Evolutionary conservation across 768 basidiomycete species (phyloP).

Genomic region (Suillus subaureus): DNA sequence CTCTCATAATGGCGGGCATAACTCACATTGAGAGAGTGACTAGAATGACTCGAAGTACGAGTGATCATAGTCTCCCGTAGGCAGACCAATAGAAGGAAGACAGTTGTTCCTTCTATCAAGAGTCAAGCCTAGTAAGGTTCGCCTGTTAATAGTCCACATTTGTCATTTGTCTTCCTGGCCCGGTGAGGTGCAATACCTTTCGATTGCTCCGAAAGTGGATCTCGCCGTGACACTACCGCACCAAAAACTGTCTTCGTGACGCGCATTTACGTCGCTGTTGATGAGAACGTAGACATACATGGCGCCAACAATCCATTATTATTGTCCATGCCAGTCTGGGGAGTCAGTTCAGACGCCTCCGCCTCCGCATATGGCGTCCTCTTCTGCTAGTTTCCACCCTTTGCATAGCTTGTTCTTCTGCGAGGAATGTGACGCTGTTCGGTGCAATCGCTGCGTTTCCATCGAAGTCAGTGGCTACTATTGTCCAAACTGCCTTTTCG

Average conservation of each 20-base stretch:
- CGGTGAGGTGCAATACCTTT: not conserved
- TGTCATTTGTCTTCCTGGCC: not conserved
- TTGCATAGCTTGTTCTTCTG: constrained; percentile 92
- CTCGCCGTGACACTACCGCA: not conserved
- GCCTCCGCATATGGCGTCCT: constrained; percentile 75
- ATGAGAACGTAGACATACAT: constrained; percentile 22
- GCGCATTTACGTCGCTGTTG: not conserved
- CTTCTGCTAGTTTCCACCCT: constrained; percentile 79
- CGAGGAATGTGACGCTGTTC: constrained; percentile 95
- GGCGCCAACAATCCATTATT: constrained; percentile 57
- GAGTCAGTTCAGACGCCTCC: constrained; percentile 53
- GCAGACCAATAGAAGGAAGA: not conserved
- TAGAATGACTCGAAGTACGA: not conserved
- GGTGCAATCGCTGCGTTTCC: constrained; percentile 90
- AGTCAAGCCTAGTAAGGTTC: not conserved
- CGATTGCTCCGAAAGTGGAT: not conserved
- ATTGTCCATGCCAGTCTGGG: constrained; percentile 71
- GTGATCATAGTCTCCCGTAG: not conserved
- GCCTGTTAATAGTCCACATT: not conserved
- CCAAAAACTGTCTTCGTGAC: not conserved
- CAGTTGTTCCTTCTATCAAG: too few relatives aligned
- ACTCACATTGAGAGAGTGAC: not conserved
- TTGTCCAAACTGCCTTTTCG: constrained; percentile 97
- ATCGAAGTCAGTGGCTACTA: constrained; percentile 97
- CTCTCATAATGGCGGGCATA: not conserved